phyloP scores from a whole-genome alignment of 495 filamentous ascomycete genomes.

The Penicilliopsis zonata region DNA sequence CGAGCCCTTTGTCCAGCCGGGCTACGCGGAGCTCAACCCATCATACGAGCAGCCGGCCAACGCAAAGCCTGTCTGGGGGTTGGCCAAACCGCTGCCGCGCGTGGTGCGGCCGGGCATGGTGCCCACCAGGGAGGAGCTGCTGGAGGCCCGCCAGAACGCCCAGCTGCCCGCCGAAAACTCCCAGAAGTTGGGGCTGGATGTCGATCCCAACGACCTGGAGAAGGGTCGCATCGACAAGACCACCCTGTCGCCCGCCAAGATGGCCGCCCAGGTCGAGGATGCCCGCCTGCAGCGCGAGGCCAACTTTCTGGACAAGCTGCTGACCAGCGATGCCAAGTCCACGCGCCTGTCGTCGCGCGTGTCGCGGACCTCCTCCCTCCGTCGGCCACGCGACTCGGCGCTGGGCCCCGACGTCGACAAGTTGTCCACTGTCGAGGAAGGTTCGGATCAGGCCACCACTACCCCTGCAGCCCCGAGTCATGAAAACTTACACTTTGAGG shows the following conservation, averaged over 20 bases:
- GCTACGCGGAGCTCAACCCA: conserved; percentile 33
- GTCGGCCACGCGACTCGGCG: conserved; percentile 11
- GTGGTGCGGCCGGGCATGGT: conserved; percentile 35
- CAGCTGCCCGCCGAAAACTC: conserved; percentile 23
- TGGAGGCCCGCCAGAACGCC: conserved; percentile 15
- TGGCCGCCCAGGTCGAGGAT: conserved; percentile 31
- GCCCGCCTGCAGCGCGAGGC: conserved; percentile 27
- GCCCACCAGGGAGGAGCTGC: conserved; percentile 24
- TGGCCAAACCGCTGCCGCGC: conserved; percentile 37
- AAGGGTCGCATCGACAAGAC: conserved; percentile 20
- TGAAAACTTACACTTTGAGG: too few species aligned
- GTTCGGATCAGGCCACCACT: too few species aligned
- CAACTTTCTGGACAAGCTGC: conserved; percentile 27
- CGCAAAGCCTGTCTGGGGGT: conserved; percentile 34
- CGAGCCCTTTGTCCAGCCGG: conserved; percentile 30
- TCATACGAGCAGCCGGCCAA: conserved; percentile 28
- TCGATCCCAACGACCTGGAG: conserved; percentile 27
- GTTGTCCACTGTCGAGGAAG: too few species aligned
- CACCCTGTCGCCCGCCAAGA: conserved; percentile 22
- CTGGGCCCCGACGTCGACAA: too few species aligned
- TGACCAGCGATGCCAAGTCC: conserved; percentile 20
- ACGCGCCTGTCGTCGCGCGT: conserved; percentile 12
- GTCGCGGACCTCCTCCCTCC: conserved; percentile 17
- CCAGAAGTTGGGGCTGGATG: conserved; percentile 21
- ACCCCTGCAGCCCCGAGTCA: too few species aligned